Base-by-base conservation (phyloP, 177 flowering plant species). In the Tripterygium wilfordii region DNA sequence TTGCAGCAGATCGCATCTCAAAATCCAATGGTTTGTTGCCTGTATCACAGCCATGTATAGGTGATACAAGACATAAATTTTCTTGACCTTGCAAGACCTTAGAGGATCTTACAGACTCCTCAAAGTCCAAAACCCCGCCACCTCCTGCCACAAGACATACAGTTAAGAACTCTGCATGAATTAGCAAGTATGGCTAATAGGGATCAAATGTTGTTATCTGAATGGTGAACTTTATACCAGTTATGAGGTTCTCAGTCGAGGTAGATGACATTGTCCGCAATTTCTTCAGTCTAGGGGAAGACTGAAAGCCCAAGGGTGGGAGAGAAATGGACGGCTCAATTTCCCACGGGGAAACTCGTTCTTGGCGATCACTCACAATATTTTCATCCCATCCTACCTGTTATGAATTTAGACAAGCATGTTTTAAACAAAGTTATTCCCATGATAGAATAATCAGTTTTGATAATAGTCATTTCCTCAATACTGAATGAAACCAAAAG, bases 21-120 rank as follows among this genome's bases (percentile, higher is more conserved):
- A 82, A 76, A 49, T 63, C 79, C 36, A 63, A 62, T 29, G 55
- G 54, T 42, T 59, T 72, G 74, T 65, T 76, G 39, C 68, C 53
- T 40, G 48, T 56, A 58, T 78, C 81, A 63, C 78, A 40, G 32
- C 79, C 72, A 60, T 64, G 59, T 17, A 61, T 53, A 58, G 82
- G 76, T 76, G 85, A 71, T 43, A 61, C 49, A 28, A 71, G 72
- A 74, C 79, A 75, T 29, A 71, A 25, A 54, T 79, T 88, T 91
- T 91, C 98, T 91, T 91, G 98, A 91, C 98, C 98, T 91, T 88
- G 98, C 96, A 91, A 91, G 98, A 91, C 98, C 96, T 88, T 77
- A 56, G 83, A 72, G 85, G 89, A 83, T 78, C 85, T 65, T 32
- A 78, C 30, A 12, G 95, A 78, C 41, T 71, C 92, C 79, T 82